Evolutionary conservation across 345 rosid species (phyloP), one percentile per base, ranked within the genome.

Genomic region (Carallia pectinifolia): DNA sequence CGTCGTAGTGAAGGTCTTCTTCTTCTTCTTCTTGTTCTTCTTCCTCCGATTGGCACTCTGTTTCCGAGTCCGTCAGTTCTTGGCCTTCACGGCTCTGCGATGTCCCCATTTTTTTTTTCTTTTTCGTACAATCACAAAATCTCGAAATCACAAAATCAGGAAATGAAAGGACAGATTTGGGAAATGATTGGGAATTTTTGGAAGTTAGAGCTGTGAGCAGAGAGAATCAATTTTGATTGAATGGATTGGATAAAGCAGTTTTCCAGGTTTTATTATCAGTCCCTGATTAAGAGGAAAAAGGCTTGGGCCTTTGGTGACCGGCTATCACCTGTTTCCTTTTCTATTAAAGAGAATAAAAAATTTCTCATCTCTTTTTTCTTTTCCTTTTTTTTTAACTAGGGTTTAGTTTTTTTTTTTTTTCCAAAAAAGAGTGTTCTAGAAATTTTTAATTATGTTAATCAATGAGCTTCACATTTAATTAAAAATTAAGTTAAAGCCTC

Each of bases 1-100:
- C 74, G 67, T 70, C 66, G 67, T 69, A 36, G 8, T 59, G 74
- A 59, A 34, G 6, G 33, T 64, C 64, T 0, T 73, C 61, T 34
- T 66, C 55, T 2, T 39, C 58, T 18, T 72, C 69, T 48, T 54
- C 58, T 18, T 72, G 65, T 48, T 54, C 48, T 34, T 69, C 65
- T 38, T 65, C 70, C 40, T 61, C 67, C 1, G 79, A 69, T 30
- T 58, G 63, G 63, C 65, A 76, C 7, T 76, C 79, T 39, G 66
- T 31, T 6, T 70, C 75, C 0, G 75, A 65, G 71, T 76, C 79
- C 4, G 79, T 19, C 7, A 76, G 71, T 8, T 76, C 64, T 17
- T 33, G 63, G 29, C 75, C 79, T 60, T 76, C 79, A 5, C 75
- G 74, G 67, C 79, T 76, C 2, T 70, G 79, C 30, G 71, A 59